phyloP scores from a whole-genome alignment of 176 grass and related monocot species.

The Hordeum vulgare region DNA sequence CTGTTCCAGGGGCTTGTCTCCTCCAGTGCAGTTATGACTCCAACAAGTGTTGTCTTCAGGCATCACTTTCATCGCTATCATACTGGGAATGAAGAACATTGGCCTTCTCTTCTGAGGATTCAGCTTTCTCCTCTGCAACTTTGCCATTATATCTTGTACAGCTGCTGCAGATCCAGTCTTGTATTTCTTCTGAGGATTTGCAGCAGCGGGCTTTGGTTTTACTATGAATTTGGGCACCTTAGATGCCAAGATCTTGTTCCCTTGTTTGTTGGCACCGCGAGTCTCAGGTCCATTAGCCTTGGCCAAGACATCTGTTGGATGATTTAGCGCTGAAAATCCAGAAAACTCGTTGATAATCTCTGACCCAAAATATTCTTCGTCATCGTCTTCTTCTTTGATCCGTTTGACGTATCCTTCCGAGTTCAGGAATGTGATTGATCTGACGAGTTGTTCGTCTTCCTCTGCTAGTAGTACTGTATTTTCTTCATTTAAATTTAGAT shows the following conservation, averaged over 20 bases:
- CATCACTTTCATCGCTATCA: conserved; percentile 34
- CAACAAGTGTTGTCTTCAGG: not conserved
- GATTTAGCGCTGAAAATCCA: not conserved
- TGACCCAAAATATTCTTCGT: conserved; percentile 38
- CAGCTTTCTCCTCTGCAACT: not conserved
- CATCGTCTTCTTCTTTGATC: conserved; percentile 45
- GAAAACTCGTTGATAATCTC: conserved; percentile 20
- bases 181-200: conserved; percentile 19
- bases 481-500: conserved; percentile 36
- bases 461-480: conserved; percentile 42
- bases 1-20: not conserved
- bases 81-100: conserved; percentile 44
- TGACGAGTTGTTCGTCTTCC: conserved; percentile 70
- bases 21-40: not conserved
- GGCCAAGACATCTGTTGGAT: conserved; percentile 50
- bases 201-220: conserved; percentile 14
- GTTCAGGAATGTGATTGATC: conserved; percentile 70
- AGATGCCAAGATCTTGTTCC: conserved; percentile 8
- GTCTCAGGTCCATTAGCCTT: conserved; percentile 19
- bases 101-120: not conserved
- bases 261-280: conserved; percentile 17
- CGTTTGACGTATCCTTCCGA: conserved; percentile 69
- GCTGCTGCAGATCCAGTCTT: not conserved
- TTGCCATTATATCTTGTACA: not conserved
- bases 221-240: conserved; percentile 42